These are phyloP conservation scores for Sporisorium scitamineum DNA, from an alignment of 1,284 basidiomycete species.

Conservation along the genomic window DNA sequence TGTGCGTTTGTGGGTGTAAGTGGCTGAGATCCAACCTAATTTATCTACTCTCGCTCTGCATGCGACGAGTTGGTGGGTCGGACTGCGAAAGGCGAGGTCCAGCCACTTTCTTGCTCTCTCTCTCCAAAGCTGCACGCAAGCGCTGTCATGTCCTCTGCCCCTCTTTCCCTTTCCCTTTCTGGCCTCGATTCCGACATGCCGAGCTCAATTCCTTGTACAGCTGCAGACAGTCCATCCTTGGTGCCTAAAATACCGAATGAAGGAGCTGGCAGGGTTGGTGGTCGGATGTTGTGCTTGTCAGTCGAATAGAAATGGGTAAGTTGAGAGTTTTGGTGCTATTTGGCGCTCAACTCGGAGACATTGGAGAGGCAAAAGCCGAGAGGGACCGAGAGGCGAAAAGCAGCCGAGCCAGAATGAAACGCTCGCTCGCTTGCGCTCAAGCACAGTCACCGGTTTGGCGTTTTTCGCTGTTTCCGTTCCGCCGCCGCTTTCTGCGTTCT, in stretches of 20 bases:
- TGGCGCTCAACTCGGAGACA: not conserved
- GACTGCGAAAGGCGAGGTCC: not conserved
- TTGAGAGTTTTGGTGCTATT: not conserved
- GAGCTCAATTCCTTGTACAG: not conserved
- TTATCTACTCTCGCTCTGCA: not conserved
- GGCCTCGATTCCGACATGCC: not conserved
- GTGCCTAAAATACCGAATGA: no score
- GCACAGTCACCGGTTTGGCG: not conserved
- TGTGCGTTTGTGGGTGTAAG: not conserved
- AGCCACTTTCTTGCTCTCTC: not conserved
- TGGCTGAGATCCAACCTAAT: not conserved
- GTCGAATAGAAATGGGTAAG: no score
- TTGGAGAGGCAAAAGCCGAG: constrained; percentile 1
- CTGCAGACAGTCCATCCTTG: no score
- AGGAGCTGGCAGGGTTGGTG: no score
- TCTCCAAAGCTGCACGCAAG: not conserved
- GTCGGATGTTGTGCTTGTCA: no score
- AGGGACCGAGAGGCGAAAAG: not conserved
- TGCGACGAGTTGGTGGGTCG: not conserved
- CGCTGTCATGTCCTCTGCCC: not conserved
- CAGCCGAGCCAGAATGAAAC: not conserved
- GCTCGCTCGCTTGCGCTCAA: not conserved
- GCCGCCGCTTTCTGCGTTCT: not conserved
- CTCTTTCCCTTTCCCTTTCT: not conserved
- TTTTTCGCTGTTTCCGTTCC: not conserved